These are phyloP conservation scores for Orbilia ellipsospora DNA, from an alignment of 2,329 filamentous ascomycete genomes.

Conservation along the genomic window DNA sequence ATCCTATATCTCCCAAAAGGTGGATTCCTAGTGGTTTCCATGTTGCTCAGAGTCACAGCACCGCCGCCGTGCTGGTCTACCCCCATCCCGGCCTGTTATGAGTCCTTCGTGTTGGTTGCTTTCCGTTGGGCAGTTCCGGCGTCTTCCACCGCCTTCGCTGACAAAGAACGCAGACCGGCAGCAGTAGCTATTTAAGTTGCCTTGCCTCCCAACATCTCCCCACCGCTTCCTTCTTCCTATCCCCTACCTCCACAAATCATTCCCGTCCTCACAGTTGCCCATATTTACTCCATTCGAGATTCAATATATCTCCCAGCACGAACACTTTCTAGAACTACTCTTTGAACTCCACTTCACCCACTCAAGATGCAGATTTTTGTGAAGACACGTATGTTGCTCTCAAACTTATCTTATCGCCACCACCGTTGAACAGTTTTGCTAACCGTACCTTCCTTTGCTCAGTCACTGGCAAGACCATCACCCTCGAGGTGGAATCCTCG, in stretches of 20 bases:
- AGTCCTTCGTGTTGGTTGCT: not conserved
- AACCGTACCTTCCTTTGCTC: constrained; percentile 50
- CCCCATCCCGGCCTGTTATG: too few relatives aligned
- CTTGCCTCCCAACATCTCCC: not conserved
- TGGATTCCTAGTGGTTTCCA: too few relatives aligned
- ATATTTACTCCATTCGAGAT: not conserved
- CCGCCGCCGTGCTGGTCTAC: not conserved
- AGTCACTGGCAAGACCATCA: constrained; percentile 99
- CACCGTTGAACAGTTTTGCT: not conserved
- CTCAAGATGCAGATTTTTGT: constrained; percentile 60
- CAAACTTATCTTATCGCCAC: not conserved
- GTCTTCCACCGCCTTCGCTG: constrained; percentile 35
- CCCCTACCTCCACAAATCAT: constrained; percentile 28
- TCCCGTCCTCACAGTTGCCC: not conserved
- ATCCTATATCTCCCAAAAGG: too few relatives aligned
- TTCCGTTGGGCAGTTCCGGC: constrained; percentile 15
- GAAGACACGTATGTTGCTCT: constrained; percentile 59
- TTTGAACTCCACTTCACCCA: constrained; percentile 4
- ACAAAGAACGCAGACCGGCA: constrained; percentile 25
- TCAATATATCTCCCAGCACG: not conserved
- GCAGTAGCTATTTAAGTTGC: constrained; percentile 51
- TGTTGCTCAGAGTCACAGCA: too few relatives aligned
- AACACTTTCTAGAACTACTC: constrained; percentile 11
- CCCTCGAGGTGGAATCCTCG: constrained; percentile 99
- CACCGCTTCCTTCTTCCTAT: constrained; percentile 30